Conservation (phyloP, 345 rosid species). For the Lepidium sativum region DNA sequence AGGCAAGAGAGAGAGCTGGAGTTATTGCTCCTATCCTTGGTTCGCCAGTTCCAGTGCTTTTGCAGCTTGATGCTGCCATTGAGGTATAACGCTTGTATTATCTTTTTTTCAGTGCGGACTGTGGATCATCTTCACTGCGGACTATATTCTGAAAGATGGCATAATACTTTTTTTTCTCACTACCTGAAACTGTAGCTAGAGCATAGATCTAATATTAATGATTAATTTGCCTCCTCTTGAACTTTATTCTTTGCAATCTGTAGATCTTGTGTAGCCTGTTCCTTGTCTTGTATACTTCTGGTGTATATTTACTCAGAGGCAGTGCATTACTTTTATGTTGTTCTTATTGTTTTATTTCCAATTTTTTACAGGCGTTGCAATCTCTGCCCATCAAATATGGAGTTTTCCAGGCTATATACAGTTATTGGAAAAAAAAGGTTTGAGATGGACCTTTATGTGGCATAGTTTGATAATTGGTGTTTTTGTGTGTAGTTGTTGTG, state of each 20-base stretch:
- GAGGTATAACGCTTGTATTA: slow-evolving; percentile 46
- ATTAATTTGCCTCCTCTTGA: background rate
- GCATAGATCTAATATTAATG: background rate
- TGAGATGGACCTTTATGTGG: background rate
- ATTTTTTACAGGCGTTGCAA: slow-evolving; percentile 54
- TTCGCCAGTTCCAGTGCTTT: slow-evolving; percentile 63
- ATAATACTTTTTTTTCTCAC: background rate
- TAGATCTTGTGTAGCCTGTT: background rate
- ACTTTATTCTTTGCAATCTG: background rate
- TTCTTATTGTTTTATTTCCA: background rate
- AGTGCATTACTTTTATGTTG: background rate
- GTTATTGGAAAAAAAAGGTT: slow-evolving; percentile 92
- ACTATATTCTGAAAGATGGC: background rate
- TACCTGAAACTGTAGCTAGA: background rate
- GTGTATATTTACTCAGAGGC: background rate
- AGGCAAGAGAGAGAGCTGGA: slow-evolving; percentile 92
- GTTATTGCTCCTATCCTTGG: slow-evolving; percentile 69
- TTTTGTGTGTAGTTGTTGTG: background rate
- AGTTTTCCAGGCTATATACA: slow-evolving; percentile 60
- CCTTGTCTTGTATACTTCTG: background rate
- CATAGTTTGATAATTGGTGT: background rate
- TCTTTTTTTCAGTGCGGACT: too few relatives aligned
- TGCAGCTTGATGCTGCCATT: slow-evolving; percentile 70
- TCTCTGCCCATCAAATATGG: slow-evolving; percentile 50
- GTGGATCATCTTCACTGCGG: too few relatives aligned